A percentile compares a stretch with the other conserved stretches of the same genome.
Evolutionary conservation across 2,329 filamentous ascomycete species (phyloP).

Genomic region (Pseudogymnoascus sp.): DNA sequence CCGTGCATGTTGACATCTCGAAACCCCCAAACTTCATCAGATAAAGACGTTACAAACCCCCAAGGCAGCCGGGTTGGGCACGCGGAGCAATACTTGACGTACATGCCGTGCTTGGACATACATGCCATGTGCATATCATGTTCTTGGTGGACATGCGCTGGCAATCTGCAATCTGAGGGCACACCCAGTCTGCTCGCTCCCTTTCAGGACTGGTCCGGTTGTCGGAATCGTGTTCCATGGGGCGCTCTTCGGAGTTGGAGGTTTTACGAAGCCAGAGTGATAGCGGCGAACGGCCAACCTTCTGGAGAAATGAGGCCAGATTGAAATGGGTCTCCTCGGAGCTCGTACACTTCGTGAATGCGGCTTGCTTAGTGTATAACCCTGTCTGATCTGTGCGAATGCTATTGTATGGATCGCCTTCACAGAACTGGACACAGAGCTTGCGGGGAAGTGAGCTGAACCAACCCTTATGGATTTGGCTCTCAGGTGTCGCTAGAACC

Average conservation of each 20-base stretch:
- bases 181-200: background rate
- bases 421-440: background rate
- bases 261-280: background rate
- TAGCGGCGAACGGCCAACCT: background rate
- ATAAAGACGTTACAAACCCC: background rate
- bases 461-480: background rate
- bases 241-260: background rate
- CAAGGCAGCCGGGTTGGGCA: background rate
- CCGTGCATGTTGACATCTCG: background rate
- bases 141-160: background rate
- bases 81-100: background rate
- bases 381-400: background rate
- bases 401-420: slow-evolving; percentile 7
- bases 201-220: background rate
- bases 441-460: slow-evolving; percentile 1
- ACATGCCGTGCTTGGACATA: slow-evolving; percentile 3
- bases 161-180: background rate
- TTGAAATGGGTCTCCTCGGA: background rate
- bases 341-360: background rate
- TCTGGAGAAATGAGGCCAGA: background rate
- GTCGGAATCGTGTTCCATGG: background rate
- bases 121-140: slow-evolving; percentile 7
- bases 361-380: background rate
- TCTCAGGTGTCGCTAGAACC: background rate
- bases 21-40: background rate